Conservation (phyloP, 2,329 filamentous ascomycete species). For the Tricladium varicosporioides region DNA sequence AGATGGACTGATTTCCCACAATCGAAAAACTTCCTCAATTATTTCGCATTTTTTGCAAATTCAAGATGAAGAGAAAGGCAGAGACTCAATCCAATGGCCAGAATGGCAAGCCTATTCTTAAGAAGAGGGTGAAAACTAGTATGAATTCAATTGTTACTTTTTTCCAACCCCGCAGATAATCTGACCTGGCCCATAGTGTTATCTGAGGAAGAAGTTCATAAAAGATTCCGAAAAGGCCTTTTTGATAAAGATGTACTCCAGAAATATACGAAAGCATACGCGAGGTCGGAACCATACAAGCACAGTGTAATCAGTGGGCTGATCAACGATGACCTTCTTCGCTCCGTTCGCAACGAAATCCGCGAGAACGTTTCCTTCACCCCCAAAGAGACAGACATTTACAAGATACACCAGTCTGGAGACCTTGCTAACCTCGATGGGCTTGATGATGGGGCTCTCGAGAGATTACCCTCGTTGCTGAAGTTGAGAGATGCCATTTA, state of each 20-base stretch:
- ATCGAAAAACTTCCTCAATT: not conserved
- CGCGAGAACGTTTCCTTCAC: slow-evolving; percentile 90
- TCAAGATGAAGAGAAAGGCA: slow-evolving; percentile 60
- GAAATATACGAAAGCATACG: slow-evolving; percentile 61
- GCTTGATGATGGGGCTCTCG: slow-evolving; percentile 79
- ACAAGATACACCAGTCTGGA: slow-evolving; percentile 98
- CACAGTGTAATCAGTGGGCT: slow-evolving; percentile 85
- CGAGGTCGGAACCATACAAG: slow-evolving; percentile 72
- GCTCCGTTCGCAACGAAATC: slow-evolving; percentile 84
- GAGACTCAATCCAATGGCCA: slow-evolving; percentile 43
- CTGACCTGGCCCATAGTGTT: slow-evolving; percentile 27
- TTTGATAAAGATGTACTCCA: slow-evolving; percentile 59
- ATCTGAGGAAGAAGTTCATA: slow-evolving; percentile 31
- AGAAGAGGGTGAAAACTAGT: slow-evolving; percentile 51
- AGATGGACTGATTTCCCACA: slow-evolving; percentile 20
- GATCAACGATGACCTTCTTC: slow-evolving; percentile 78
- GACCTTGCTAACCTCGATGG: slow-evolving; percentile 96
- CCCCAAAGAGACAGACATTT: slow-evolving; percentile 98
- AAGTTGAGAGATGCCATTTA: slow-evolving; percentile 92
- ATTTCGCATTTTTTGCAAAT: slow-evolving; percentile 9
- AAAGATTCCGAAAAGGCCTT: slow-evolving; percentile 61
- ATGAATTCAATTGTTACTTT: slow-evolving; percentile 23
- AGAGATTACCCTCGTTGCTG: slow-evolving; percentile 85
- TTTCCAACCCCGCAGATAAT: slow-evolving; percentile 13
- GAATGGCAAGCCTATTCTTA: slow-evolving; percentile 39